phyloP scores from a whole-genome alignment of 495 filamentous ascomycete genomes.

The Tuber microsphaerosporum region DNA sequence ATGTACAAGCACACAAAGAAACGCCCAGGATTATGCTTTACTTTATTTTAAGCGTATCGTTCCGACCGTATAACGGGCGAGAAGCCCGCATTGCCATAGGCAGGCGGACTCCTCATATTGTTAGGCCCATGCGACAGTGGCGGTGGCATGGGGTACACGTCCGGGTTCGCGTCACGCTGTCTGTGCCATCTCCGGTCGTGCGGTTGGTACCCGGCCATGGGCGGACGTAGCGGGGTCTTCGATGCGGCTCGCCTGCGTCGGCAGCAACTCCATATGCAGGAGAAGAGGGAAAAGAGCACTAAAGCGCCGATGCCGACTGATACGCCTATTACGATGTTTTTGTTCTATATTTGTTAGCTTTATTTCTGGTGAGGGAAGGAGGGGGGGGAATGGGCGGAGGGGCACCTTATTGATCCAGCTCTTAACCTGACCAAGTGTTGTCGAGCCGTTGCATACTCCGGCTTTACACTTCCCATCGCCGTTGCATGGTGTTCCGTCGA shows the following conservation, averaged over 20 bases:
- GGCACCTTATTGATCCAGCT: slow-evolving; percentile 54
- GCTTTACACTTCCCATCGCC: slow-evolving; percentile 73
- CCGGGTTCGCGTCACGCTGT: slow-evolving; percentile 4
- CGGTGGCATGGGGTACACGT: slow-evolving; percentile 20
- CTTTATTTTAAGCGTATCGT: slow-evolving; percentile 14
- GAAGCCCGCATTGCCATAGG: slow-evolving; percentile 8
- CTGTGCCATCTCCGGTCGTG: slow-evolving; percentile 29
- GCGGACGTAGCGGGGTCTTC: slow-evolving; percentile 35
- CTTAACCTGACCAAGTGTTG: slow-evolving; percentile 53
- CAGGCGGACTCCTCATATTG: slow-evolving; percentile 10
- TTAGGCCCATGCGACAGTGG: slow-evolving; percentile 13
- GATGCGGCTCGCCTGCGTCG: slow-evolving; percentile 41
- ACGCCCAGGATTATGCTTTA: slow-evolving; percentile 31
- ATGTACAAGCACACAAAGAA: slow-evolving; percentile 42
- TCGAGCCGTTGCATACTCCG: slow-evolving; percentile 62
- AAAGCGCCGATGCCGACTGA: slow-evolving; percentile 60
- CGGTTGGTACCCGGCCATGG: slow-evolving; percentile 7
- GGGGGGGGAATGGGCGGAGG: neutral
- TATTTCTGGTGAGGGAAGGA: neutral
- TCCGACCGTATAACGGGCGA: slow-evolving; percentile 24
- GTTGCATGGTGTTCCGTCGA: slow-evolving; percentile 84
- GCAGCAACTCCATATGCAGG: slow-evolving; percentile 55
- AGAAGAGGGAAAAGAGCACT: slow-evolving; percentile 55
- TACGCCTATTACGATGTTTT: slow-evolving; percentile 69
- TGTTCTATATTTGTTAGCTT: slow-evolving; percentile 48